phyloP scores from a whole-genome alignment of 805 yeast genomes.

The Lipomyces oligophaga region DNA sequence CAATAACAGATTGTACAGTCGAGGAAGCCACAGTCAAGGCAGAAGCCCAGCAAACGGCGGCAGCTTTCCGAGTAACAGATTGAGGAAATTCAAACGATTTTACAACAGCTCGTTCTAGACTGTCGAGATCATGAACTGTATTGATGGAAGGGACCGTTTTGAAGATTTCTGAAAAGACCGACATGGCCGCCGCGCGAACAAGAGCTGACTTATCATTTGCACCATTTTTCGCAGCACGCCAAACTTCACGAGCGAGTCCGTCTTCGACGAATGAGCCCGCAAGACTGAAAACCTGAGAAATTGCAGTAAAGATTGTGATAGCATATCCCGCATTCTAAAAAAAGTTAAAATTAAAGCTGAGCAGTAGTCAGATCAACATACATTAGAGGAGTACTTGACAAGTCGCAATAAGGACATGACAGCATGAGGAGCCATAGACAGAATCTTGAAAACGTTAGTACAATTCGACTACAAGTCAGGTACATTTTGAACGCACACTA shows the following conservation, averaged over 20 bases:
- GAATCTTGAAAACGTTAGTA: conserved; percentile 26
- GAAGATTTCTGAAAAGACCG: conserved; percentile 21
- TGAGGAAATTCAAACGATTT: conserved; percentile 23
- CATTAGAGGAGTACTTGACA: conserved; percentile 30
- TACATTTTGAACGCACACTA: conserved; percentile 23
- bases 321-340: conserved; percentile 33
- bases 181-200: conserved; percentile 29
- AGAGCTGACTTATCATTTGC: conserved; percentile 33
- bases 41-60: conserved; percentile 32
- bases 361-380: conserved; percentile 10
- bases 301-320: conserved; percentile 28
- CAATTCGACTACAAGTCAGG: neutral
- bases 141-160: conserved; percentile 25
- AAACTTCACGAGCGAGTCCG: conserved; percentile 33
- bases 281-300: conserved; percentile 28
- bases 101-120: conserved; percentile 11
- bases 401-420: conserved; percentile 33
- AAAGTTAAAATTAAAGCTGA: neutral
- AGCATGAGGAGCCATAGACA: conserved; percentile 36
- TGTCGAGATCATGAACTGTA: conserved; percentile 27
- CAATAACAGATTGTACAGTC: conserved; percentile 21
- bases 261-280: conserved; percentile 38
- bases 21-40: conserved; percentile 24
- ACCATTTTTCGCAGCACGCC: conserved; percentile 34
- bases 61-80: conserved; percentile 23